Base-by-base conservation (phyloP, 306 rosid genomes). In the Ochetophila trinervis region DNA sequence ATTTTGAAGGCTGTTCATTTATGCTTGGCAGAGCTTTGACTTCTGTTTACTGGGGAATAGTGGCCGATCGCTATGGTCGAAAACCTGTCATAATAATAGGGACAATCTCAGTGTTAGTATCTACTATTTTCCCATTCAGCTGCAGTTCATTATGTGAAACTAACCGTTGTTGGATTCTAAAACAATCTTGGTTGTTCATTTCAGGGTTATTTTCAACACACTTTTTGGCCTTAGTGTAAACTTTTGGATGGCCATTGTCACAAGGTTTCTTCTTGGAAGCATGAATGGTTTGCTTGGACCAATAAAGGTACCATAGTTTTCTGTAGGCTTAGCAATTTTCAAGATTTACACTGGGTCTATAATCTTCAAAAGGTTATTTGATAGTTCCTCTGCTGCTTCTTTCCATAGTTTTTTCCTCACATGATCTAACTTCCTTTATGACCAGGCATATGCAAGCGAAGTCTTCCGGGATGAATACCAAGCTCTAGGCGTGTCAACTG, bases 21-120 rank as follows among this genome's bases (percentile, higher is more conserved):
- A 85, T 89, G 98, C 34, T 93, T 37, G 98, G 98, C 11, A 86
- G 98, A 86, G 70, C 71, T 52, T 74, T 93, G 66, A 93, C 97
- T 47, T 76, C 98, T 62, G 34, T 87, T 47, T 12, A 74, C 10
- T 89, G 98, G 98, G 98, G 98, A 68, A 60, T 86, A 3, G 24
- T 83, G 48, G 85, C 98, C 47, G 98, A 93, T 83, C 94, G 95
- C 8, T 87, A 82, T 53, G 98, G 98, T 66, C 93, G 94, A 49
- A 87, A 85, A 74, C 95, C 93, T 27, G 94, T 86, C 52, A 65
- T 86, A 57, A 37, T 84, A 14, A 57, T 89, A 0, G 97, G 97
- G 66, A 60, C 69, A 48, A 19, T 78, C 7, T 5, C 80, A 69
- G 74, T 75, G 79, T 75, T 49, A 75, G 93, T 66, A 22, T 52